Conservation (phyloP, 1,139 yeast species). For the Geotrichum klebahnii region DNA sequence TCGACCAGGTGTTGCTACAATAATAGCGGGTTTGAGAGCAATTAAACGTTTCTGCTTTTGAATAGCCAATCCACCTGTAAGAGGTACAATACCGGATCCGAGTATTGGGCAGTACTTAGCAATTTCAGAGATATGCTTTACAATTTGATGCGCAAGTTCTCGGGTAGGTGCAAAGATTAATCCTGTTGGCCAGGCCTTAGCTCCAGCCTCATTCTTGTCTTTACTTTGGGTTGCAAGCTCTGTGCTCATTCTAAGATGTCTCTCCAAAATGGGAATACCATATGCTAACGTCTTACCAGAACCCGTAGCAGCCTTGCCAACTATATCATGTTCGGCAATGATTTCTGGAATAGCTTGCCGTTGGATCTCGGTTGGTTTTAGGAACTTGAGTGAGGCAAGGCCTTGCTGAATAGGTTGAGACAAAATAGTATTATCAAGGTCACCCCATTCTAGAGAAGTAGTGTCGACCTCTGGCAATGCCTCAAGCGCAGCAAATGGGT, state of each 20-base stretch:
- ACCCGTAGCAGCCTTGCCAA: conserved; percentile 97
- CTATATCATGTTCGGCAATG: conserved; percentile 66
- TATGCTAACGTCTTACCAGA: conserved; percentile 96
- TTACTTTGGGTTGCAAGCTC: conserved; percentile 22
- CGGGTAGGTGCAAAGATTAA: conserved; percentile 91
- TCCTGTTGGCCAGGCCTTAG: conserved; percentile 54
- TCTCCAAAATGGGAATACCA: conserved; percentile 88
- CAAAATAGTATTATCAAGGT: conserved; percentile 37
- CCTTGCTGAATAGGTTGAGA: conserved; percentile 58
- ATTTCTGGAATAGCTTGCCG: conserved; percentile 71
- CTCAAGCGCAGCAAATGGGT: conserved; percentile 23
- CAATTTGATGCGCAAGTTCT: conserved; percentile 93
- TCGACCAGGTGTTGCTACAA: conserved; percentile 97
- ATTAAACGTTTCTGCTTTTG: conserved; percentile 86
- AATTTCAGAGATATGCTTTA: conserved; percentile 64
- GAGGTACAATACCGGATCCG: conserved; percentile 59
- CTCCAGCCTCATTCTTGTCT: conserved; percentile 22
- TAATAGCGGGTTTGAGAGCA: conserved; percentile 67
- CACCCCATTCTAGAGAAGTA: conserved; percentile 28
- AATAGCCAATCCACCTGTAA: conserved; percentile 92
- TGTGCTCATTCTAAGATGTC: conserved; percentile 31
- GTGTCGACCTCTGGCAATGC: conserved; percentile 28
- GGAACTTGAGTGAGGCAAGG: conserved; percentile 54
- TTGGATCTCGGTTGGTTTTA: conserved; percentile 80
- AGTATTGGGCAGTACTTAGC: conserved; percentile 55